Evolutionary conservation across 306 rosid genomes (phyloP), one percentile per base, ranked within the genome.

Genomic region (Trifolium dubium): DNA sequence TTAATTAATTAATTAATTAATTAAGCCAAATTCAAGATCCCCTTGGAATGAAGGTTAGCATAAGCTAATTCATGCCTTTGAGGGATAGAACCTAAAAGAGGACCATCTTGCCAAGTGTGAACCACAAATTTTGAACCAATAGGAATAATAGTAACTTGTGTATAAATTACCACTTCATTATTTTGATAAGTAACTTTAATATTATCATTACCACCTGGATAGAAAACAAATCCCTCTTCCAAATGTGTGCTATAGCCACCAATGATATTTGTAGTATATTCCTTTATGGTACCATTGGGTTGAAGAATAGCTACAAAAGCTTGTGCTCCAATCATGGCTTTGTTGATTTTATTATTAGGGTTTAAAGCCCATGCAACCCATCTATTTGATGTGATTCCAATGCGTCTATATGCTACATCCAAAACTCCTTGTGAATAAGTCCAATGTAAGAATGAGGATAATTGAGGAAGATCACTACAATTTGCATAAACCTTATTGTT

Each of bases 281-380:
- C 86, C 8, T 0, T 79, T 2, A 50, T 19, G 19, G 50, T 0
- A 0, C 90, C 90, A n/a, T 64, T 35, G 0, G 88, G 37, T 17
- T 47, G 85, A 10, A 72, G 84, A 3, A 67, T 10, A 13, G 88
- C 90, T 6, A 86, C 92, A 15, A 89, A 79, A n/a, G 87, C 65
- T 55, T 89, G 89, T 3, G 93, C 83, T 37, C 92, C 88, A 18
- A 0, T 0, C 97, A 92, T 92, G 43, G 90, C 2, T 10, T 39
- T 79, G 0, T 1, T 4, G 0, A 51, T 3, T 10, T 28, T 9
- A 10, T 6, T 32, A 19, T 2, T 40, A 1, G 90, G 88, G 35
- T 92, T 85, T 28, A 92, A 84, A 3, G 86, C 97, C 96, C 97
- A 92, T 0, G 96, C 29, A 4, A 86, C 89, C 93, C 97, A 92